Conservation (phyloP, 2,329 filamentous ascomycete genomes). For the Byssothecium circinans region DNA sequence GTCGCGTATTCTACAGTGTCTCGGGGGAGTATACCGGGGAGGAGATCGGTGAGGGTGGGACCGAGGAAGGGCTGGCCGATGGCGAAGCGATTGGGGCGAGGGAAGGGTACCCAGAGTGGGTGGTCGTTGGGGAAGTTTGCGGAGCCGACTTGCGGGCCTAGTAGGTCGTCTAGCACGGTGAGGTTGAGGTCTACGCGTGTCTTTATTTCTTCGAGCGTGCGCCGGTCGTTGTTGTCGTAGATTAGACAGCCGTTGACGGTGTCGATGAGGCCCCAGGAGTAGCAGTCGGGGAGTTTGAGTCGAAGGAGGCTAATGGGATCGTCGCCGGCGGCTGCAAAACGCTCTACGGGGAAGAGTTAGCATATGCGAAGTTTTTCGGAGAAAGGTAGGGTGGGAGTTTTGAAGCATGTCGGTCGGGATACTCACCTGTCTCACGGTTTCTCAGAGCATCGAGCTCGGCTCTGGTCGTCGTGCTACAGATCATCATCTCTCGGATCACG, state of each 20-base stretch:
- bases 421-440: not conserved
- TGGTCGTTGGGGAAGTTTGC: not conserved
- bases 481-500: constrained; percentile 8
- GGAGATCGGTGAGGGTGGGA: not conserved
- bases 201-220: not conserved
- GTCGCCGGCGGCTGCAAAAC: no score
- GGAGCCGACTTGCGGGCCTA: not conserved
- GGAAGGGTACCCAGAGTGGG: not conserved
- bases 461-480: not conserved
- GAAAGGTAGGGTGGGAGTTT: not conserved
- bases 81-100: not conserved
- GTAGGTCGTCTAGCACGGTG: not conserved
- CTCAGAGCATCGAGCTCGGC: not conserved
- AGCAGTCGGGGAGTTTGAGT: not conserved
- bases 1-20: not conserved
- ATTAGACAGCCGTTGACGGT: constrained; percentile 2
- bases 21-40: not conserved
- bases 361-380: no score
- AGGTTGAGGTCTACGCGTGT: not conserved
- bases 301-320: no score
- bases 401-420: no score
- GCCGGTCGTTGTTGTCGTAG: not conserved
- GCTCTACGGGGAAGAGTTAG: no score
- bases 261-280: not conserved
- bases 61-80: not conserved